Conservation (phyloP, 352 stramenopile genomes). For the Globisporangium cylindrosporum region DNA sequence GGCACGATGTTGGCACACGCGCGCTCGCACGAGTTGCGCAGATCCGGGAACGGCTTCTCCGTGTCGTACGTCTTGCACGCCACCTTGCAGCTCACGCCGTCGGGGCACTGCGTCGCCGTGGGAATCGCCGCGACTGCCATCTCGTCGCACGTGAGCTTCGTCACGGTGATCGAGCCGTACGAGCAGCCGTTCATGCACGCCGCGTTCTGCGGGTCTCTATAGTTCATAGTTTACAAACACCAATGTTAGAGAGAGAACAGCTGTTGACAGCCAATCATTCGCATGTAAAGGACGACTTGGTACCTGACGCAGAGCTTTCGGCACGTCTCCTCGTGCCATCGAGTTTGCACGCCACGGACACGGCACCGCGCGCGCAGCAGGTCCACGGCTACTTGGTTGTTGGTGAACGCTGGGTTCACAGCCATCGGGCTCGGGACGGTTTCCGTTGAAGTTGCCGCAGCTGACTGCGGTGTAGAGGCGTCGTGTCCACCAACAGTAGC, state of each 20-base stretch:
- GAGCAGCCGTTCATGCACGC: constrained; percentile 78
- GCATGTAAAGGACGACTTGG: neutral
- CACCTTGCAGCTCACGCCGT: constrained; percentile 55
- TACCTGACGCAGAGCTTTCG: constrained; percentile 57
- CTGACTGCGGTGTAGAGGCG: constrained; percentile 10
- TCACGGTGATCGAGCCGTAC: constrained; percentile 68
- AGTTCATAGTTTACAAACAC: neutral
- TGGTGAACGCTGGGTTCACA: constrained; percentile 13
- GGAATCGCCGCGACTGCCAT: constrained; percentile 27
- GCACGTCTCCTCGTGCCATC: constrained; percentile 75
- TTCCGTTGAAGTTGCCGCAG: constrained; percentile 6
- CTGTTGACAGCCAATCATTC: neutral
- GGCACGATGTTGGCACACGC: constrained; percentile 58
- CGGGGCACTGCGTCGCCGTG: constrained; percentile 37
- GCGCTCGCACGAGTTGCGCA: constrained; percentile 49
- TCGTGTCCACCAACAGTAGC: neutral
- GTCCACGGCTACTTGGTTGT: constrained; percentile 31
- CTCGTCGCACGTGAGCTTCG: constrained; percentile 65
- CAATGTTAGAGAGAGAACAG: neutral
- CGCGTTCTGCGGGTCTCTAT: constrained; percentile 52
- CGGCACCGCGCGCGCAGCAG: constrained; percentile 52
- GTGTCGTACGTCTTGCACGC: constrained; percentile 63
- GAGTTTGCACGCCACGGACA: constrained; percentile 57
- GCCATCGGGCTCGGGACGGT: neutral
- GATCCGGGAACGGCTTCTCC: constrained; percentile 40